Conservation (phyloP, 2,329 filamentous ascomycete genomes). For the Emmonsia crescens region DNA sequence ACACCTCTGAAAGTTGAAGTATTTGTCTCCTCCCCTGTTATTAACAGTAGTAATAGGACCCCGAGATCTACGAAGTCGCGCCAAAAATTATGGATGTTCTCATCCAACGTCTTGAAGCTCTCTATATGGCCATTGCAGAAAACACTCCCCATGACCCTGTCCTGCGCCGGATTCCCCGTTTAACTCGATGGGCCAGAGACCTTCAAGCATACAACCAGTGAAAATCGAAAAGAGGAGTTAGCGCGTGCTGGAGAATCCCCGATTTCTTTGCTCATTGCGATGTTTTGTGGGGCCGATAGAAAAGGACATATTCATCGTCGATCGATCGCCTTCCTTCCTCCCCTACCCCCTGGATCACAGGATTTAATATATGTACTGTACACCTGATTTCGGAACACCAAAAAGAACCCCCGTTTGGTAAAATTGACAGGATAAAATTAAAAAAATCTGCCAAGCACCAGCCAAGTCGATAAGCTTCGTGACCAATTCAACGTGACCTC, state of each 20-base stretch:
- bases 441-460: not conserved
- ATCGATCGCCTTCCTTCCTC: not conserved
- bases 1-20: not conserved
- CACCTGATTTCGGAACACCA: not conserved
- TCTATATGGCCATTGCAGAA: conserved; percentile 48
- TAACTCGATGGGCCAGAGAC: conserved; percentile 35
- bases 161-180: conserved; percentile 39
- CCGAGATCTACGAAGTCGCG: conserved; percentile 46
- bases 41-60: conserved; percentile 29
- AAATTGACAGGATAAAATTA: not conserved
- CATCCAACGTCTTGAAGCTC: conserved; percentile 43
- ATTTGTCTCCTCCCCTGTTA: not conserved
- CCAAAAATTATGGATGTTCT: conserved; percentile 52
- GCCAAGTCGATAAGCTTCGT: not conserved
- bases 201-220: conserved; percentile 14
- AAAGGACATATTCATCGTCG: not conserved
- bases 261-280: not conserved
- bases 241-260: not conserved
- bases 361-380: not conserved
- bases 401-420: no score
- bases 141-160: conserved; percentile 42
- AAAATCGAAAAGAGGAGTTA: not conserved
- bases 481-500: not conserved
- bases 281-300: not conserved
- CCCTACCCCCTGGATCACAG: not conserved